Percentiles rank a stretch among this genome's conserved stretches.
These are phyloP conservation scores for Fusarium scirpi DNA, from an alignment of 2,329 filamentous ascomycete species.

Conservation along the genomic window DNA sequence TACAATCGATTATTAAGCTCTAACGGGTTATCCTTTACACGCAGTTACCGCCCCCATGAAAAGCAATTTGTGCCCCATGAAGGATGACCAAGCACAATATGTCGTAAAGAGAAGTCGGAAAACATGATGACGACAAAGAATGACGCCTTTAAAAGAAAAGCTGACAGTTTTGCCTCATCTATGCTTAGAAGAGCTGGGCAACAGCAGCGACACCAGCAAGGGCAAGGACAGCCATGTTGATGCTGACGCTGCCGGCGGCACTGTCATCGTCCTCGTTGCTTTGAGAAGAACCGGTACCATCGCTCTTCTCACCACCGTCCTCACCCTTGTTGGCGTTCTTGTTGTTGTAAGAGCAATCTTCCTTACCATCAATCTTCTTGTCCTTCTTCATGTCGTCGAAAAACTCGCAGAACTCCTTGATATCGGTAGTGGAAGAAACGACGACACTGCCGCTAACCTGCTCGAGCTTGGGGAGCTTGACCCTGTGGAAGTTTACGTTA, in stretches of 20 bases:
- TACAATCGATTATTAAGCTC: slow-evolving; percentile 60
- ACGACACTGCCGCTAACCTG: slow-evolving; percentile 80
- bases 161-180: slow-evolving; percentile 47
- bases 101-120: slow-evolving; percentile 52
- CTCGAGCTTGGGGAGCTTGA: slow-evolving; percentile 74
- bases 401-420: slow-evolving; percentile 67
- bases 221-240: slow-evolving; percentile 62
- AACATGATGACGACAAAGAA: slow-evolving; percentile 52
- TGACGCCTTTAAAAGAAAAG: slow-evolving; percentile 51
- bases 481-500: slow-evolving; percentile 60
- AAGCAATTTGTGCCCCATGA: slow-evolving; percentile 46
- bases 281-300: slow-evolving; percentile 46
- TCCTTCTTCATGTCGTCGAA: slow-evolving; percentile 57
- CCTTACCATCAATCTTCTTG: slow-evolving; percentile 58
- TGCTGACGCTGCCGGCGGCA: slow-evolving; percentile 59
- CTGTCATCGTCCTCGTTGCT: slow-evolving; percentile 52
- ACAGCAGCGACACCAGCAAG: slow-evolving; percentile 61
- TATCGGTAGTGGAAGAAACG: slow-evolving; percentile 73
- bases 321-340: slow-evolving; percentile 63
- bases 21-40: slow-evolving; percentile 53
- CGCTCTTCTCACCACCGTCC: slow-evolving; percentile 46
- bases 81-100: slow-evolving; percentile 52
- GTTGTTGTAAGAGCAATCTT: slow-evolving; percentile 64
- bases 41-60: slow-evolving; percentile 45
- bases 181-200: slow-evolving; percentile 64